phyloP scores from a whole-genome alignment of 2,329 filamentous ascomycete genomes.

The Rutstroemia sp. region DNA sequence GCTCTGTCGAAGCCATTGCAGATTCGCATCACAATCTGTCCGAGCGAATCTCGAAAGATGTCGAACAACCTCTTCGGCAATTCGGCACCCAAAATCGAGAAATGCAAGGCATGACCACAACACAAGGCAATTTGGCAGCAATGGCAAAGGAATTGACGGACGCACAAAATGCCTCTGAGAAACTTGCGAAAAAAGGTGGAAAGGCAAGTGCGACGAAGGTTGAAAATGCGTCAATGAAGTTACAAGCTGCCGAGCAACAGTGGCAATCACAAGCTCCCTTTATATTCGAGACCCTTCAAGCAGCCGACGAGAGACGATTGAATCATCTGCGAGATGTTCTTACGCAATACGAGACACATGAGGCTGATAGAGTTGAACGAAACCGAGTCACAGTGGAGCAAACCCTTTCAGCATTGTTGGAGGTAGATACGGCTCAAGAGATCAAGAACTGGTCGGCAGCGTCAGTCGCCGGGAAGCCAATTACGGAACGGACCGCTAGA shows the following conservation, averaged over 20 bases:
- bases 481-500: slow-evolving; percentile 25
- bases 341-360: slow-evolving; percentile 89
- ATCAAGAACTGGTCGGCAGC: slow-evolving; percentile 62
- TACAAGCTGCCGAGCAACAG: slow-evolving; percentile 72
- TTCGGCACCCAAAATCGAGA: slow-evolving; percentile 68
- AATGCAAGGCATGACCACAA: slow-evolving; percentile 71
- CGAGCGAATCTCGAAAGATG: slow-evolving; percentile 76
- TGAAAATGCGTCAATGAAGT: slow-evolving; percentile 61
- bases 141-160: slow-evolving; percentile 82
- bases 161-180: slow-evolving; percentile 79
- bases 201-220: slow-evolving; percentile 73
- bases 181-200: slow-evolving; percentile 69
- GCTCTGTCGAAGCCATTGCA: slow-evolving; percentile 72
- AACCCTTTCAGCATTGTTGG: slow-evolving; percentile 74
- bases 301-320: slow-evolving; percentile 78
- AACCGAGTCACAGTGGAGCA: slow-evolving; percentile 68
- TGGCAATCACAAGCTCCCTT: slow-evolving; percentile 95
- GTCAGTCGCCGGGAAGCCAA: slow-evolving; percentile 31
- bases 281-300: slow-evolving; percentile 88
- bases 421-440: slow-evolving; percentile 80
- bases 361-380: slow-evolving; percentile 78
- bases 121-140: slow-evolving; percentile 70
- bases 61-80: slow-evolving; percentile 73
- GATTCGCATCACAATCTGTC: slow-evolving; percentile 77
- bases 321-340: slow-evolving; percentile 87